Evolutionary conservation across 768 basidiomycete species (phyloP).

Genomic region (Mycena pura): DNA sequence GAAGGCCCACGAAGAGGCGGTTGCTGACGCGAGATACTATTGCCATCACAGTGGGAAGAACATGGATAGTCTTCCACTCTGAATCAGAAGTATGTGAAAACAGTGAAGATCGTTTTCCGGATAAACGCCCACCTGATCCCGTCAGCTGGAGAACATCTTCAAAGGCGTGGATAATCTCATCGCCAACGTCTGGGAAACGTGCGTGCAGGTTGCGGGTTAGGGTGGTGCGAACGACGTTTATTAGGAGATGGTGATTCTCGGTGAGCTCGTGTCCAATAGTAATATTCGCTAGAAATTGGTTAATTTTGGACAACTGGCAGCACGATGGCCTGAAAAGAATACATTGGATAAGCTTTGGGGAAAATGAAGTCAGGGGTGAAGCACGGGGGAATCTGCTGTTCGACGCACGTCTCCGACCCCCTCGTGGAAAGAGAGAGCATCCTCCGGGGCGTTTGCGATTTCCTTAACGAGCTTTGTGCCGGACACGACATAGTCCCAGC

Average conservation of each 20-base stretch:
- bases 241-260: slow-evolving; percentile 14
- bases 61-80: slow-evolving; percentile 29
- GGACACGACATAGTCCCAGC: slow-evolving; percentile 49
- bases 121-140: slow-evolving; percentile 4
- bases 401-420: slow-evolving; percentile 42
- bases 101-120: background rate
- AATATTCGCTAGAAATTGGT: background rate
- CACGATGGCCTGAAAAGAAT: too few relatives aligned
- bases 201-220: slow-evolving; percentile 33
- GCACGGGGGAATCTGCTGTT: too few relatives aligned
- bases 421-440: slow-evolving; percentile 44
- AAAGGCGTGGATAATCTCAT: slow-evolving; percentile 39
- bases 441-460: slow-evolving; percentile 45
- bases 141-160: slow-evolving; percentile 7
- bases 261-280: slow-evolving; percentile 4
- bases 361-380: too few relatives aligned
- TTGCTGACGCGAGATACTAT: slow-evolving; percentile 33
- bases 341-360: too few relatives aligned
- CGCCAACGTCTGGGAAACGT: slow-evolving; percentile 38
- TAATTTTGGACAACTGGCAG: too few relatives aligned
- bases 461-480: slow-evolving; percentile 46
- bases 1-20: slow-evolving; percentile 36
- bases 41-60: slow-evolving; percentile 21
- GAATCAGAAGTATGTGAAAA: background rate
- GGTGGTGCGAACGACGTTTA: slow-evolving; percentile 7